Percentiles rank a stretch among this genome's conserved stretches.
Conservation (phyloP, 331 rosid genomes). For the Ulmus americana region DNA sequence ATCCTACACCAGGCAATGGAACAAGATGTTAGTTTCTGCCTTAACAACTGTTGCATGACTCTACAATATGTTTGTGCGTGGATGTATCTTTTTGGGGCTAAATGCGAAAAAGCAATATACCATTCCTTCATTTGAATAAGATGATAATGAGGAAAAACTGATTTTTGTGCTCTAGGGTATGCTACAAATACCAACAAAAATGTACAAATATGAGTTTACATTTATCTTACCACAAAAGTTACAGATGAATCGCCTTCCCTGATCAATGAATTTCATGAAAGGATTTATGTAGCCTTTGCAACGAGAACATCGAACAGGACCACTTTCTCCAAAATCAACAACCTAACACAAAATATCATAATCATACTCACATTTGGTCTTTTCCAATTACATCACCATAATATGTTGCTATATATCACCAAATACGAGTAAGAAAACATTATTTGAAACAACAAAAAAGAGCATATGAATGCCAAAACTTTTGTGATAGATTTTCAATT, state of each 20-base stretch:
- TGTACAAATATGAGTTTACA: constrained; percentile 9
- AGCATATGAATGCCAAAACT: neutral
- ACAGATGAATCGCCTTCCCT: constrained; percentile 90
- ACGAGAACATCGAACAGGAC: constrained; percentile 97
- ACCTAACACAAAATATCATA: constrained; percentile 40
- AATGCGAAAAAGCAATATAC: neutral
- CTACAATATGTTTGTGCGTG: neutral
- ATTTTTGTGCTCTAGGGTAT: neutral
- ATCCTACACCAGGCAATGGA: constrained; percentile 48
- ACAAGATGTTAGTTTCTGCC: constrained; percentile 12
- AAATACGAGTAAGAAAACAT: constrained; percentile 1
- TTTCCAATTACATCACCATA: neutral
- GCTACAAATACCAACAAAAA: constrained; percentile 15
- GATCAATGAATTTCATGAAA: constrained; percentile 94
- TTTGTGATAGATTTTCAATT: neutral
- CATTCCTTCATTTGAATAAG: neutral
- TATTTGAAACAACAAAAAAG: neutral
- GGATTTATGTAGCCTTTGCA: constrained; percentile 98
- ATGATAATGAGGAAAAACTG: neutral
- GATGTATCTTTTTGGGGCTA: neutral
- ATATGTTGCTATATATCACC: neutral
- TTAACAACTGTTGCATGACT: constrained; percentile 11
- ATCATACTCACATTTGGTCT: neutral
- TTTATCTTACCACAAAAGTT: constrained; percentile 82
- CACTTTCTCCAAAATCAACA: constrained; percentile 96